Evolutionary conservation across 2,329 filamentous ascomycete species (phyloP).

Genomic region (Pseudogymnoascus pannorum): DNA sequence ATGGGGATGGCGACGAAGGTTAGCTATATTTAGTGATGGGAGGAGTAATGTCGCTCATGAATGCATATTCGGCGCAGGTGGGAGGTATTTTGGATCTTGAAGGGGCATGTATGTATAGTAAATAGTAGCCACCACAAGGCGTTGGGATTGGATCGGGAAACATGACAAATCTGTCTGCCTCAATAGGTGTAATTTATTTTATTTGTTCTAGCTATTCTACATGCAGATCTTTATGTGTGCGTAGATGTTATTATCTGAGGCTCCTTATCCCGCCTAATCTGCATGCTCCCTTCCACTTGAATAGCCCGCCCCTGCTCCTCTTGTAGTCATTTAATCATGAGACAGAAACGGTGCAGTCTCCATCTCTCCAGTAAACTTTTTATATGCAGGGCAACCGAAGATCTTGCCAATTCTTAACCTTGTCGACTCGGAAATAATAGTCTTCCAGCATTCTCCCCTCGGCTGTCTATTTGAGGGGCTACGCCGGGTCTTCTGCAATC

Average conservation of each 20-base stretch:
- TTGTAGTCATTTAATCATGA: not conserved
- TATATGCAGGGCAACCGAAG: not conserved
- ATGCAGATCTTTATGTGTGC: not conserved
- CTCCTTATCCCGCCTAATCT: not conserved
- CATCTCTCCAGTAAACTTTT: not conserved
- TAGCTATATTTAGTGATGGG: slow-evolving; percentile 69
- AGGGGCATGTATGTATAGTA: slow-evolving; percentile 1
- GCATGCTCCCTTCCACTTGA: not conserved
- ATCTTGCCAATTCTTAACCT: not conserved
- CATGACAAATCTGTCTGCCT: not conserved
- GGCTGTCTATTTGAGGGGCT: not conserved
- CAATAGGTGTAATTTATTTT: not conserved
- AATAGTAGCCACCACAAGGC: slow-evolving; percentile 1
- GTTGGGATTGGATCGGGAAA: not conserved
- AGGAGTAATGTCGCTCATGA: not conserved
- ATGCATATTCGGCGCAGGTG: not conserved
- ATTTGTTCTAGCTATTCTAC: not conserved
- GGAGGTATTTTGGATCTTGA: not conserved
- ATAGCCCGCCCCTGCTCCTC: not conserved
- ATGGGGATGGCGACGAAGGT: slow-evolving; percentile 97
- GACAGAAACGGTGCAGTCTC: not conserved
- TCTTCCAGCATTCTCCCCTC: not conserved
- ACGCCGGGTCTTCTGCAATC: not conserved
- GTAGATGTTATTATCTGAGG: not conserved
- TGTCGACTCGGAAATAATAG: not conserved